Base-by-base conservation (phyloP, 2,329 filamentous ascomycete genomes). In the Sclerotinia minor region DNA sequence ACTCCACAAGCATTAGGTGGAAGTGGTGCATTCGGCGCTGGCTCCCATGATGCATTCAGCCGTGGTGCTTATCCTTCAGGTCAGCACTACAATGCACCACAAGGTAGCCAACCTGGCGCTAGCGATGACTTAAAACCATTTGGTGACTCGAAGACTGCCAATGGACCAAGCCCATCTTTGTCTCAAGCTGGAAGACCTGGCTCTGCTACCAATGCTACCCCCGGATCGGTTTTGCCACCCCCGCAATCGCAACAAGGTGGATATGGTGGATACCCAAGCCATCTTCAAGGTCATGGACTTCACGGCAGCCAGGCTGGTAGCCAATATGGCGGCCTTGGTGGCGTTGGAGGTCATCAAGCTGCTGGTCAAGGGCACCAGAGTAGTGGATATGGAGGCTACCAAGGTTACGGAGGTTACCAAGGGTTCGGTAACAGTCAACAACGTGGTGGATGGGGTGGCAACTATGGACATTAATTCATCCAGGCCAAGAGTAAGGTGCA, bases 361-460 rank as follows among this genome's bases (percentile, higher is more conserved):
- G 74, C 69, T 69, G 79, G 77, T 38, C 80, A 80, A 69, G 80
- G 78, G 44, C 79, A 79, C 68, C 79, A 80, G 69, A 76, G 71
- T 71, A 78, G 75, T 75, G 81, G 83, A 76, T 77, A 79, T 73
- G 75, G 76, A 68, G 80, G 78, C 68, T 80, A 81, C 70, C 82
- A 76, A 79, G 81, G 69, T 77, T 81, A 76, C 76, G 81, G 80
- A 57, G 79, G 72, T 65, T 77, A 80, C 67, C 77, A 77, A n/a
- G 59, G 59, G 24, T 63, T 63, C 65, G 75, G 75, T 58, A 80
- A 78, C 58, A 79, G 79, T 68, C 75, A 77, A 67, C 79, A 80
- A 67, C 80, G 81, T 58, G 81, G 81, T 69, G 81, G 81, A 67
- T 83, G 81, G 81, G 81, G 81, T 72, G 78, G 78, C 72, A 83